Percentiles rank a stretch among this genome's conserved stretches.
Conservation (phyloP, 768 basidiomycete species). For the Termitomyces sp. region DNA sequence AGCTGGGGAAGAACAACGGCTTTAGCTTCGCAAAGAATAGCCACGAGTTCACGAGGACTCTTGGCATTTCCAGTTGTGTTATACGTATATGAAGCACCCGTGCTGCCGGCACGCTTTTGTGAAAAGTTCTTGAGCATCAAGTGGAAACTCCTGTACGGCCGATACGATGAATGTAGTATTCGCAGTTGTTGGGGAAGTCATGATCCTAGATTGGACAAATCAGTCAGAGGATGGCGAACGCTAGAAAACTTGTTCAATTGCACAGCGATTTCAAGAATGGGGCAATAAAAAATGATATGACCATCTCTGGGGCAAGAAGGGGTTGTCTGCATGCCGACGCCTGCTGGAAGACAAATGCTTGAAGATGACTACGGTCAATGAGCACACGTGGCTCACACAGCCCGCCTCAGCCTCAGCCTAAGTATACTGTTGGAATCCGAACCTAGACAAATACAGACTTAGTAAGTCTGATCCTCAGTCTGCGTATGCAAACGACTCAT, state of each 20-base stretch:
- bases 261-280: too few species aligned
- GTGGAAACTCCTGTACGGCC: conserved; percentile 78
- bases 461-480: too few species aligned
- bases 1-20: conserved; percentile 80
- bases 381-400: too few species aligned
- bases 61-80: conserved; percentile 97
- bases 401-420: too few species aligned
- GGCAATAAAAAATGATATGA: too few species aligned
- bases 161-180: conserved; percentile 98
- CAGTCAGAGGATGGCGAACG: conserved; percentile 4
- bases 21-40: conserved; percentile 84
- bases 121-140: conserved; percentile 5
- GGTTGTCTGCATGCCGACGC: too few species aligned
- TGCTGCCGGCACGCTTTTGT: conserved; percentile 80
- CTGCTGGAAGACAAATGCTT: too few species aligned
- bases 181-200: conserved; percentile 97
- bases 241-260: not conserved
- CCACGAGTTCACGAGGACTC: conserved; percentile 86
- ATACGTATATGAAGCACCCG: conserved; percentile 91
- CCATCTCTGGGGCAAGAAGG: too few species aligned
- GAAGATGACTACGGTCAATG: too few species aligned
- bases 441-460: too few species aligned
- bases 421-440: too few species aligned
- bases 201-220: conserved; percentile 61
- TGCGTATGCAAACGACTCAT: too few species aligned